Conservation (phyloP, 345 rosid genomes). For the Hypericum androsaemum region DNA sequence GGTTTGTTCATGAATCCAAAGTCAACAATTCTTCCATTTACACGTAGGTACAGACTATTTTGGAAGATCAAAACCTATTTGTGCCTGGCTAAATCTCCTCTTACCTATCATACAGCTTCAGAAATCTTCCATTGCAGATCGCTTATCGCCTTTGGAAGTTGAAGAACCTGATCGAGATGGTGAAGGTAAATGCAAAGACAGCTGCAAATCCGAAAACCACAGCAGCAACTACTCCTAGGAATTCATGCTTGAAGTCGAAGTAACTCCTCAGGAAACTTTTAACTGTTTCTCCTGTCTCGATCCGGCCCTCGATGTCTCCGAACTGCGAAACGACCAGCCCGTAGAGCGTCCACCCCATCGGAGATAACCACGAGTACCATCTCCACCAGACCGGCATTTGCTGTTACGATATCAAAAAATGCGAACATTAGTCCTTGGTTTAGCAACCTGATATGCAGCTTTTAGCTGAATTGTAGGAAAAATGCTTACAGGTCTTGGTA, state of each 20-base stretch:
- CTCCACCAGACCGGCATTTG: constrained; percentile 45
- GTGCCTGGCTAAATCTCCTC: too few species aligned
- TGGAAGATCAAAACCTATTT: too few species aligned
- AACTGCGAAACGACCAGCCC: constrained; percentile 34
- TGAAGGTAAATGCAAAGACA: constrained; percentile 26
- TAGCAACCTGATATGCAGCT: neutral
- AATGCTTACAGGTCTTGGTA: constrained; percentile 50
- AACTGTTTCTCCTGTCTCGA: constrained; percentile 17
- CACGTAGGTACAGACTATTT: too few species aligned
- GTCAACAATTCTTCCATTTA: too few species aligned
- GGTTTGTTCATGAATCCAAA: too few species aligned
- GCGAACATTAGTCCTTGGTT: neutral
- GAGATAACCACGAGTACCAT: constrained; percentile 42
- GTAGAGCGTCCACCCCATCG: constrained; percentile 34
- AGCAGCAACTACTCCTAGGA: constrained; percentile 27
- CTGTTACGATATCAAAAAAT: constrained; percentile 9
- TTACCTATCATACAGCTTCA: too few species aligned
- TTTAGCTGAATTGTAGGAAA: neutral
- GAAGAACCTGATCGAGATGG: constrained; percentile 18
- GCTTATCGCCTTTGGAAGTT: constrained; percentile 33
- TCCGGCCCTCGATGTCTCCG: constrained; percentile 17
- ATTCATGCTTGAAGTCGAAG: constrained; percentile 27
- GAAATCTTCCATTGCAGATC: too few species aligned
- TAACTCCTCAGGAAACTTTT: constrained; percentile 17
- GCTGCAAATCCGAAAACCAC: constrained; percentile 14